Base-by-base conservation (phyloP, 2,329 filamentous ascomycete species). In the Sclerotinia nivalis region DNA sequence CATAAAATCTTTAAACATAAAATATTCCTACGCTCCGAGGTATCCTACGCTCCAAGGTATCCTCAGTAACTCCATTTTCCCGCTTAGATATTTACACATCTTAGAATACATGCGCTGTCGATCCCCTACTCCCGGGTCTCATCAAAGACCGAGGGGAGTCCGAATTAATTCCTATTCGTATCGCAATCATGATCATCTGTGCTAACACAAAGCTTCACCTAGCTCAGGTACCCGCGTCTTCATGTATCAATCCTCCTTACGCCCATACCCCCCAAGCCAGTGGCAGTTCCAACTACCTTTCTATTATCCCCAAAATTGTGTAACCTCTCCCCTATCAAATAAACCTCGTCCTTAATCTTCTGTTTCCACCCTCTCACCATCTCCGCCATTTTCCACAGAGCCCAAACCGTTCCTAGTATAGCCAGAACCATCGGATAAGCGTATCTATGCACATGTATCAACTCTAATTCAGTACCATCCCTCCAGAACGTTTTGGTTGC, bases 271-370 rank as follows among this genome's bases (percentile, higher is more conserved):
- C 43, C 68, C 50, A 49, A 37, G 15, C 34, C 47, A 45, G 50
- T 60, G 20, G 50, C 54, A 28, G 54, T 60, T 1, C 60, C 72
- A 13, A 73, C 72, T 54, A 49, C 71, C 66, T 76, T 77, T 64
- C 74, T 73, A 18, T 68, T 49, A 47, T 78, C 89, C 3, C 93
- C 92, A 81, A 97, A 97, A 80, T 99, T 99, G 82, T 99, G 96
- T 77, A 99, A 81, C 71, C 94, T 84, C 82, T 99, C 95, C 2
- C 96, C 96, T 77, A 98, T 96, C 58, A 99, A 83, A 79, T 99
- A 99, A 0, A 97, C 94, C 81, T 99, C 96, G 79, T 99, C 96
- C 52, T 93, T 85, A 60, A 99, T 93, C 70, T 90, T 88, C 70
- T 89, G 85, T 75, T 92, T 88, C 94, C 95, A 98, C 28, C 88